These are phyloP conservation scores for Glycine soja DNA, from an alignment of 306 rosid species.

Conservation along the genomic window DNA sequence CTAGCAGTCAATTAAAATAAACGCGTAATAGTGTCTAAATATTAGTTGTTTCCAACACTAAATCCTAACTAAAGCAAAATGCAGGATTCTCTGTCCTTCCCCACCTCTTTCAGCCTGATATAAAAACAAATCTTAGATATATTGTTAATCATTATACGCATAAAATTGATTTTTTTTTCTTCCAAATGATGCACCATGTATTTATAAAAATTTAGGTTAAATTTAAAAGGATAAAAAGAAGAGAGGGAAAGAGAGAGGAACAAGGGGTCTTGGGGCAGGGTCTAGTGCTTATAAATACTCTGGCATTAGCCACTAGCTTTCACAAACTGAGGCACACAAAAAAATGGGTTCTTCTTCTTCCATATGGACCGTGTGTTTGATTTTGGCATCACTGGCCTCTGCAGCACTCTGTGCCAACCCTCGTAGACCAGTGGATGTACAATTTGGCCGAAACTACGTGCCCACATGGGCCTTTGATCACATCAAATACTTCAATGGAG, in stretches of 20 bases:
- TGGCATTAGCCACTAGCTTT: not conserved
- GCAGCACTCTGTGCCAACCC: slow-evolving; percentile 53
- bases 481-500: slow-evolving; percentile 78
- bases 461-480: slow-evolving; percentile 94
- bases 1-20: not conserved
- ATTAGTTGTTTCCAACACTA: slow-evolving; percentile 14
- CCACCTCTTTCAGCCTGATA: not conserved
- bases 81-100: slow-evolving; percentile 40
- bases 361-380: slow-evolving; percentile 39
- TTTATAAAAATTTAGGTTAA: not conserved
- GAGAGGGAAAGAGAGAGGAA: slow-evolving; percentile 6
- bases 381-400: slow-evolving; percentile 42
- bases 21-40: not conserved
- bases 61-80: slow-evolving; percentile 33
- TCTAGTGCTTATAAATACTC: slow-evolving; percentile 31
- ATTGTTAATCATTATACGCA: not conserved
- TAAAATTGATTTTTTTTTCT: not conserved
- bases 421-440: slow-evolving; percentile 55
- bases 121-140: not conserved
- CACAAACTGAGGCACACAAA: slow-evolving; percentile 3
- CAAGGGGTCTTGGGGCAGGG: not conserved
- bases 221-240: not conserved
- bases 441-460: slow-evolving; percentile 69
- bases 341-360: slow-evolving; percentile 50
- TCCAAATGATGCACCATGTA: not conserved